These are phyloP conservation scores for Brassica hybrid DNA, from an alignment of 441 rosid species.

Conservation along the genomic window DNA sequence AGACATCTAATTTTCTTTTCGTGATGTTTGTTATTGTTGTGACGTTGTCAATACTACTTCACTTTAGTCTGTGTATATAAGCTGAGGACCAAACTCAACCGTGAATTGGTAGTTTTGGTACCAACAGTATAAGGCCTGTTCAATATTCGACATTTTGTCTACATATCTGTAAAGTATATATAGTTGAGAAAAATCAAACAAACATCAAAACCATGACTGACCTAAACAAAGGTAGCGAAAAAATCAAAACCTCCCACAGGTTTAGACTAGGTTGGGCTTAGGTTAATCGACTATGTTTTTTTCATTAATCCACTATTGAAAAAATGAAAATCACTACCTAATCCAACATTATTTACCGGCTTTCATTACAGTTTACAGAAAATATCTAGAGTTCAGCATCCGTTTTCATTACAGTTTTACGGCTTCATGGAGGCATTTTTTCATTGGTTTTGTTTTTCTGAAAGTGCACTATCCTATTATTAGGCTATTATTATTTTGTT, in stretches of 20 bases:
- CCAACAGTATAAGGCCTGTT: background rate
- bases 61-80: background rate
- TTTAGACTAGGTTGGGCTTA: slow-evolving; percentile 7
- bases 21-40: background rate
- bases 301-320: too few relatives aligned
- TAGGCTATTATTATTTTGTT: background rate
- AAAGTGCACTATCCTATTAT: background rate
- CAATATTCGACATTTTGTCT: background rate
- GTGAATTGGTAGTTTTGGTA: background rate
- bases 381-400: background rate
- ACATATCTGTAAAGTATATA: background rate
- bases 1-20: background rate
- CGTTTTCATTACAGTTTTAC: background rate
- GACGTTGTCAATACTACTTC: background rate
- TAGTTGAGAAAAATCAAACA: background rate
- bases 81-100: background rate
- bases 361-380: background rate
- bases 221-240: slow-evolving; percentile 13
- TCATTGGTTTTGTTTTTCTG: background rate
- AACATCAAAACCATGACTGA: slow-evolving; percentile 21
- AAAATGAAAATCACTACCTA: too few relatives aligned
- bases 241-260: slow-evolving; percentile 24
- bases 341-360: background rate
- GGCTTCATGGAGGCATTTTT: background rate
- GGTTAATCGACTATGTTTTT: background rate